Evolutionary conservation across 2,329 filamentous ascomycete species (phyloP).

Genomic region (Apiospora sp.): DNA sequence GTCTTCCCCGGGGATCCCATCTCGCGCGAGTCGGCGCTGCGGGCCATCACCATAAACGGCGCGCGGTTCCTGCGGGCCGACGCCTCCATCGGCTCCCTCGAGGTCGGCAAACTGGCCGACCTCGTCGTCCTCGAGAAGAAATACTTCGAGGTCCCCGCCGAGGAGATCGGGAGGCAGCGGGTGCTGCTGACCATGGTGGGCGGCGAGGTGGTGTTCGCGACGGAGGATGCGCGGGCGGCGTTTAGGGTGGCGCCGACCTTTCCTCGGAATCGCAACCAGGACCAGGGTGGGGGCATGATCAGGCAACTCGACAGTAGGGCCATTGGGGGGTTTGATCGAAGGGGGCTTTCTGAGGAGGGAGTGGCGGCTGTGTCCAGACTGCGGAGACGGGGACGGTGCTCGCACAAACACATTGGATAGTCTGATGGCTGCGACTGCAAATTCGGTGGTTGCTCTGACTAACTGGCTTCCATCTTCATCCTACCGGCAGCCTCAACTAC

Average conservation of each 20-base stretch:
- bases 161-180: neutral
- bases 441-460: neutral
- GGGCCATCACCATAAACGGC: neutral
- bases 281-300: neutral
- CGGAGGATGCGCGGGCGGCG: neutral
- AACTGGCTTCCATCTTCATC: neutral
- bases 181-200: neutral
- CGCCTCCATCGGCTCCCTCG: neutral
- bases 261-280: no score
- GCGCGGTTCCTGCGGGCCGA: neutral
- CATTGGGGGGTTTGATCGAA: neutral
- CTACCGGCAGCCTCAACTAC: neutral
- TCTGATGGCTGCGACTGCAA: neutral
- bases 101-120: neutral
- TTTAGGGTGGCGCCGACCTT: neutral
- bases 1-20: conserved; percentile 12
- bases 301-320: neutral
- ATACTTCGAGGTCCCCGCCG: neutral
- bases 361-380: neutral
- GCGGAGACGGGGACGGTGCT: neutral
- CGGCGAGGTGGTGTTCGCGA: neutral
- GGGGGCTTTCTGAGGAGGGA: neutral
- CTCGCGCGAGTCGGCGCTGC: conserved; percentile 7
- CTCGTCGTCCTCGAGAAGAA: neutral
- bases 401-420: neutral